Evolutionary conservation across 352 stramenopile genomes (phyloP).

Genomic region (Pythium vanterpoolii): DNA sequence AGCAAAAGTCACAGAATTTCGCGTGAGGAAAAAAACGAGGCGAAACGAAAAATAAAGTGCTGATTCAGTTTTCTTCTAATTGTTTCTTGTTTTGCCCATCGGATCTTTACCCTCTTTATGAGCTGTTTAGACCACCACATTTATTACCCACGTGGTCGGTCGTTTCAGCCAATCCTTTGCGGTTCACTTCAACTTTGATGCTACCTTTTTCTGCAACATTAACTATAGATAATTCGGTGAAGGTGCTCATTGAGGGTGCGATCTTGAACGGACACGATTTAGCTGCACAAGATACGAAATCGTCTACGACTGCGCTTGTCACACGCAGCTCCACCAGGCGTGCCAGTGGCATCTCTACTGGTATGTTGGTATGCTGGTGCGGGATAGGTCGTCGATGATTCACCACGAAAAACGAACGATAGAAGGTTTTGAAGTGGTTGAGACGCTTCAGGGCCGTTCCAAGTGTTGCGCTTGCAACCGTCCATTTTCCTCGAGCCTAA

Average conservation of each 20-base stretch:
- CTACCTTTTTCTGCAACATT: background rate
- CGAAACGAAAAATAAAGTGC: background rate
- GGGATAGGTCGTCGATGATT: background rate
- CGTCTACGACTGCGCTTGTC: background rate
- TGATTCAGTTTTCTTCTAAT: background rate
- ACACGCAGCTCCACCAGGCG: background rate
- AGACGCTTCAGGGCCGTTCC: background rate
- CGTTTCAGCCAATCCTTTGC: background rate
- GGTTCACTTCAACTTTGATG: background rate
- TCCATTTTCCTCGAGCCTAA: background rate
- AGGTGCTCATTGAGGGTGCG: background rate
- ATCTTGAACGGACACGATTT: constrained; percentile 22
- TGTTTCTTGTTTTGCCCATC: too few species aligned
- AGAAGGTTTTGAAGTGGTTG: background rate
- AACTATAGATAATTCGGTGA: background rate
- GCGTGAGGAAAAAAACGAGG: background rate
- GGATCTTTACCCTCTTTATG: too few species aligned
- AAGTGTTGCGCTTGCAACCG: constrained; percentile 6
- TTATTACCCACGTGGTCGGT: too few species aligned
- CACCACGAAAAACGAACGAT: background rate
- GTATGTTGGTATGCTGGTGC: too few species aligned
- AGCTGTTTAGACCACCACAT: too few species aligned
- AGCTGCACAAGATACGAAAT: background rate
- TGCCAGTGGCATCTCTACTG: background rate
- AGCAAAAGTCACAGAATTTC: background rate